Conservation (phyloP, 805 yeast genomes). For the Candida manassasensis region DNA sequence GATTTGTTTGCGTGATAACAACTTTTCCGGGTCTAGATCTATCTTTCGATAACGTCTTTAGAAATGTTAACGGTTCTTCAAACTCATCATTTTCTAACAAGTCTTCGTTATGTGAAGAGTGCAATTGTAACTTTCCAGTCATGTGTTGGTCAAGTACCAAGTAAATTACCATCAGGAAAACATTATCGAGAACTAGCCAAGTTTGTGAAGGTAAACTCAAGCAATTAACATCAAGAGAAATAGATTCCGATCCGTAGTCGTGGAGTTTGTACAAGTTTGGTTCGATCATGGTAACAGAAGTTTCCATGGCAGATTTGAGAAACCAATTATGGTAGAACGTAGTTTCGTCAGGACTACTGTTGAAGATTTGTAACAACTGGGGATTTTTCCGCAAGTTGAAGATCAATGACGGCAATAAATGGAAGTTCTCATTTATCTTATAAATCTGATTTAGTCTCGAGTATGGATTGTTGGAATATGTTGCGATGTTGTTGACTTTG, state of each 20-base stretch:
- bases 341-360: slow-evolving; percentile 44
- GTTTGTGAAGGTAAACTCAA: slow-evolving; percentile 8
- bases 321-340: slow-evolving; percentile 35
- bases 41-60: slow-evolving; percentile 6
- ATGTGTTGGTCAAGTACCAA: slow-evolving; percentile 8
- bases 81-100: slow-evolving; percentile 9
- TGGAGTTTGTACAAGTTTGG: slow-evolving; percentile 24
- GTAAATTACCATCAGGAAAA: slow-evolving; percentile 24
- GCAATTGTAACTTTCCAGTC: slow-evolving; percentile 15
- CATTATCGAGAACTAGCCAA: slow-evolving; percentile 27
- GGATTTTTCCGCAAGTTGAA: slow-evolving; percentile 34
- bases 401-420: slow-evolving; percentile 24
- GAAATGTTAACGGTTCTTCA: slow-evolving; percentile 14
- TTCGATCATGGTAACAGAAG: slow-evolving; percentile 20
- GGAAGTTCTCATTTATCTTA: slow-evolving; percentile 23
- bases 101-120: slow-evolving; percentile 24
- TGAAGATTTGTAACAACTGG: slow-evolving; percentile 33
- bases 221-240: slow-evolving; percentile 17
- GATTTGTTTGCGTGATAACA: slow-evolving; percentile 30
- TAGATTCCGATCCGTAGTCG: neutral
- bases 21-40: slow-evolving; percentile 18
- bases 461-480: slow-evolving; percentile 19
- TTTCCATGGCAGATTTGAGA: slow-evolving; percentile 13
- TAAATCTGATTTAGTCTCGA: slow-evolving; percentile 12
- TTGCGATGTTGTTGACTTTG: slow-evolving; percentile 5